Evolutionary conservation across 2,329 filamentous ascomycete genomes (phyloP).

Genomic region (Dichotomopilus funicola): DNA sequence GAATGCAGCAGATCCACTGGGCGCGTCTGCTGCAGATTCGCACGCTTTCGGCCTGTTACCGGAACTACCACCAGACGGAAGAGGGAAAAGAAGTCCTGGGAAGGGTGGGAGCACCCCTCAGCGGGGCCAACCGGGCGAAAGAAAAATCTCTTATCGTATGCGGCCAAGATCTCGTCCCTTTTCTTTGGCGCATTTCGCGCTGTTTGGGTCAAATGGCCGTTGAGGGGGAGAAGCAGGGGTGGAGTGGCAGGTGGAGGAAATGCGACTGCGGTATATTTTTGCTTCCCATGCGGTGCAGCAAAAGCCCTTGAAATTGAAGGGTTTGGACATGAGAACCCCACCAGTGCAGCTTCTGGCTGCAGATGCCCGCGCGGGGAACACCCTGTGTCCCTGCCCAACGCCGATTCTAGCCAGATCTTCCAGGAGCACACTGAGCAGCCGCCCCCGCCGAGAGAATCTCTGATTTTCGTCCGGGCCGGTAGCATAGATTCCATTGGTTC

Average conservation of each 20-base stretch:
- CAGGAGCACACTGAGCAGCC: background rate
- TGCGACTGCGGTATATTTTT: conserved; percentile 21
- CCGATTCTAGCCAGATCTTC: conserved; percentile 14
- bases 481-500: background rate
- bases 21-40: background rate
- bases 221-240: background rate
- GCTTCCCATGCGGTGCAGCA: conserved; percentile 1
- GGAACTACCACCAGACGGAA: background rate
- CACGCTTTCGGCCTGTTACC: background rate
- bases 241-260: background rate
- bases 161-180: conserved; percentile 2
- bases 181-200: background rate
- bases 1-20: background rate
- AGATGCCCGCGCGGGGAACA: background rate
- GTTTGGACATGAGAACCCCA: conserved; percentile 8
- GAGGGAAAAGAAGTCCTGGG: background rate
- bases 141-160: conserved; percentile 9
- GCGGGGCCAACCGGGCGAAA: conserved; percentile 3
- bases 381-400: conserved; percentile 18
- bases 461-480: background rate
- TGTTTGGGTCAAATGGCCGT: background rate
- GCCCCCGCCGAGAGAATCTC: conserved; percentile 1
- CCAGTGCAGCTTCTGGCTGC: conserved; percentile 2
- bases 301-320: conserved; percentile 1
- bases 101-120: background rate